phyloP scores from a whole-genome alignment of 495 filamentous ascomycete species.

The Daldinia childiae region DNA sequence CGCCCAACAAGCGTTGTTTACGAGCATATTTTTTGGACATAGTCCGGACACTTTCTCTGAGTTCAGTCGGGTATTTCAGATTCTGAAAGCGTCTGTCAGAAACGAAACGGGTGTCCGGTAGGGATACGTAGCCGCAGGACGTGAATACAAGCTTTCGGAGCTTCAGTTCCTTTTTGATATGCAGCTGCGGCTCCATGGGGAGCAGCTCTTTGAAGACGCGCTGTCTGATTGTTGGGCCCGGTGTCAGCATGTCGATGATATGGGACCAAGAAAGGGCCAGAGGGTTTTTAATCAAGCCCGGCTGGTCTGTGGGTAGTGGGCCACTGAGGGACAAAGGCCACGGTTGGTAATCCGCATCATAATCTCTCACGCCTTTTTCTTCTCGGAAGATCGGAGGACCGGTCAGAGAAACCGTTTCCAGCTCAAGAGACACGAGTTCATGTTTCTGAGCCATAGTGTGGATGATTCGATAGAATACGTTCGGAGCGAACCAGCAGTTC shows the following conservation, averaged over 20 bases:
- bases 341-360: not conserved
- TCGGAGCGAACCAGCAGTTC: slow-evolving; percentile 63
- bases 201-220: not conserved
- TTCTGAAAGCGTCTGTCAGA: slow-evolving; percentile 13
- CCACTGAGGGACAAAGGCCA: not conserved
- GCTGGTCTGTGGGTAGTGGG: not conserved
- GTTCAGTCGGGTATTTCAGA: not conserved
- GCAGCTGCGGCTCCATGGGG: not conserved
- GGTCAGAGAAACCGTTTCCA: slow-evolving; percentile 59
- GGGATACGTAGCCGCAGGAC: slow-evolving; percentile 57
- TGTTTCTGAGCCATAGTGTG: slow-evolving; percentile 16
- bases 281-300: not conserved
- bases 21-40: no score
- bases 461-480: slow-evolving; percentile 50
- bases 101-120: slow-evolving; percentile 35
- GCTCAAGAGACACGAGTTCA: slow-evolving; percentile 48
- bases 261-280: slow-evolving; percentile 48
- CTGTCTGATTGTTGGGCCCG: slow-evolving; percentile 45
- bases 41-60: not conserved
- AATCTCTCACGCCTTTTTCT: not conserved
- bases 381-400: slow-evolving; percentile 38
- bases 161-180: slow-evolving; percentile 18
- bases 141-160: slow-evolving; percentile 51
- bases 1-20: not conserved
- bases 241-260: slow-evolving; percentile 55